Evolutionary conservation across 352 stramenopile genomes (phyloP).

Genomic region (Globisporangium canariense): DNA sequence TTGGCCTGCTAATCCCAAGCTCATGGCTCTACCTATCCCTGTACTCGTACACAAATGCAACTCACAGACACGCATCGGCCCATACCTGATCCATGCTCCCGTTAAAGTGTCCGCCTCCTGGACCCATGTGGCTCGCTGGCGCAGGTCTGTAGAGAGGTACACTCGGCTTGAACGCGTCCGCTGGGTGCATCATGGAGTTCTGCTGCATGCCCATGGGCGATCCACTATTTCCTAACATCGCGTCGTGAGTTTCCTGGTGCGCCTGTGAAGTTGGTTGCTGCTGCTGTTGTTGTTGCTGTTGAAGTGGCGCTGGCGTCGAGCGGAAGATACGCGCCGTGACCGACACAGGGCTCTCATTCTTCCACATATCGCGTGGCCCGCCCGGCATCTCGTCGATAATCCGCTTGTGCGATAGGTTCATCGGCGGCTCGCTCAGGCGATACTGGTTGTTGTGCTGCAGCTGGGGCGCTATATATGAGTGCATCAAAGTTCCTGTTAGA

Average conservation of each 20-base stretch:
- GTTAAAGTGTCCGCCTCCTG: conserved; percentile 25
- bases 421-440: conserved; percentile 30
- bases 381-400: conserved; percentile 50
- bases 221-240: conserved; percentile 20
- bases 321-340: conserved; percentile 60
- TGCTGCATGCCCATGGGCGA: conserved; percentile 10
- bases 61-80: conserved; percentile 16
- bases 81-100: conserved; percentile 59
- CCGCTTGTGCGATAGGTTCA: conserved; percentile 55
- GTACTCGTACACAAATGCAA: not conserved
- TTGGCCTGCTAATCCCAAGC: not conserved
- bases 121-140: conserved; percentile 22
- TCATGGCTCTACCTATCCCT: too few relatives aligned
- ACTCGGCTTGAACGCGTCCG: conserved; percentile 37
- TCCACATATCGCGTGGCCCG: conserved; percentile 53
- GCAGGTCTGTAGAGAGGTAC: conserved; percentile 49
- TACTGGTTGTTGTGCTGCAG: conserved; percentile 25
- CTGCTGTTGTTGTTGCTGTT: conserved; percentile 18
- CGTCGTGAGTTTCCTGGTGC: conserved; percentile 19
- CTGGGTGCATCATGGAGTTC: conserved; percentile 17
- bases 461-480: conserved; percentile 19
- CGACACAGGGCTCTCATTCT: conserved; percentile 61
- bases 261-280: conserved; percentile 19
- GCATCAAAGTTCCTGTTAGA: too few relatives aligned
- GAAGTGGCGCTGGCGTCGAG: conserved; percentile 18